phyloP scores from a whole-genome alignment of 768 basidiomycete genomes.

The Sistotremastrum suecicum region DNA sequence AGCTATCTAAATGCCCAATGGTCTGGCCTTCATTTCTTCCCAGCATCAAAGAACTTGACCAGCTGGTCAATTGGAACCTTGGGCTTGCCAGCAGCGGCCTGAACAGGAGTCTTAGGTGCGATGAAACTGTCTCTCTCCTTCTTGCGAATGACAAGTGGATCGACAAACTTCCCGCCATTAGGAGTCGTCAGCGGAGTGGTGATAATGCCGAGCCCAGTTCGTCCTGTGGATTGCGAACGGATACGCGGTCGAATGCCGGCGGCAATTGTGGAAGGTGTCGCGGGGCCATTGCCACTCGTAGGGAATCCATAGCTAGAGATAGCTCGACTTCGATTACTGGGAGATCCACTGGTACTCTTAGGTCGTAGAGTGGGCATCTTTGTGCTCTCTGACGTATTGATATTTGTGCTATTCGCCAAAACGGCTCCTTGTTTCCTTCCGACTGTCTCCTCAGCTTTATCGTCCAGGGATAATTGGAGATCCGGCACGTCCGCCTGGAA shows the following conservation, averaged over 20 bases:
- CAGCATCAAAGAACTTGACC: constrained; percentile 67
- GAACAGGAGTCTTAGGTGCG: constrained; percentile 29
- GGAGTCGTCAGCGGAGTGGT: constrained; percentile 8
- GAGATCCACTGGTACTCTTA: constrained; percentile 6
- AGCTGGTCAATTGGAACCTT: constrained; percentile 67
- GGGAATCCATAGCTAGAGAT: not conserved
- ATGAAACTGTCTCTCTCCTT: constrained; percentile 36
- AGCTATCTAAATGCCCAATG: too few species aligned
- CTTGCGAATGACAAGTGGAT: constrained; percentile 57
- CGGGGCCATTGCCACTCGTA: not conserved
- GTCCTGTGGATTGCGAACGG: constrained; percentile 26
- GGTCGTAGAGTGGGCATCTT: constrained; percentile 2
- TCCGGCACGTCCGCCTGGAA: not conserved
- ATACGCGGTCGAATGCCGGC: constrained; percentile 13
- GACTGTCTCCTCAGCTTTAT: constrained; percentile 17
- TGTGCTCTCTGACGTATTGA: constrained; percentile 21
- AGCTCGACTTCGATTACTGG: constrained; percentile 7
- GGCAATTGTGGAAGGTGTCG: constrained; percentile 7
- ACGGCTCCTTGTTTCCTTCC: constrained; percentile 12
- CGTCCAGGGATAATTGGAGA: not conserved
- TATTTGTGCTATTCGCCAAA: constrained; percentile 19
- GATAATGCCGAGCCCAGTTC: constrained; percentile 10
- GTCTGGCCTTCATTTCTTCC: constrained; percentile 5
- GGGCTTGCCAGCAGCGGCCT: constrained; percentile 25
- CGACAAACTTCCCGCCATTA: constrained; percentile 48